Base-by-base conservation (phyloP, 495 filamentous ascomycete genomes). In the Xylaria curta region DNA sequence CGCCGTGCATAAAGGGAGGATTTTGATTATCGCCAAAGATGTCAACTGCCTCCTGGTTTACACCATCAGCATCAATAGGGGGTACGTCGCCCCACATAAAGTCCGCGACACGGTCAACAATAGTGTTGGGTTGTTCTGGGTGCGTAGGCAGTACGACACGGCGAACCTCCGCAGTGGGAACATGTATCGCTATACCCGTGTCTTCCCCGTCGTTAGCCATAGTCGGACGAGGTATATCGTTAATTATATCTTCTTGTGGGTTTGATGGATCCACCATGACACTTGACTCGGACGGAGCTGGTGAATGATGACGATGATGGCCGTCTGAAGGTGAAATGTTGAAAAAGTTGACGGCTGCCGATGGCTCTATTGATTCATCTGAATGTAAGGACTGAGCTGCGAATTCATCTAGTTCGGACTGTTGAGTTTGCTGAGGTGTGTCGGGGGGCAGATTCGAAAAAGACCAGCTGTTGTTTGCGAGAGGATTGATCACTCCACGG, bases 391-490 rank as follows among this genome's bases (percentile, higher is more conserved):
- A 31, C 13, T 24, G 8, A 56, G 13, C 51, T 36, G 8, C 31
- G 4, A 31, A 40, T 19, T 9, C 51, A 60, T 15, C 40, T 1
- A 19, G 7, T 19, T 66, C 49, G 6, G 36, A 6, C 24, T 28
- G 36, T 58, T 54, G 38, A 47, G 47, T 10, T 33, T 65, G 47
- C 26, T 31, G 3, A 53, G 38, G 21, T 12, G 44, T 19, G n/a
- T 76, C 68, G 31, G 73, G n/a, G 2, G 79, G 75, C 2, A 82
- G 51, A 31, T 79, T 69, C 2, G 74, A 75, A 60, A 85, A 86
- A 0, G 81, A 83, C 86, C 86, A 88, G 64, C 76, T 87, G 74
- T 87, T 85, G 69, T 85, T 85, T 1, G 80, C 84, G 49, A 87
- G 70, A 0, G 80, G 82, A 44, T 85, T 83, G 42, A 81, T 76